Evolutionary conservation across 179 eudicot genomes (phyloP), one percentile per base, ranked within the genome.

Genomic region (Beta corolliflora): DNA sequence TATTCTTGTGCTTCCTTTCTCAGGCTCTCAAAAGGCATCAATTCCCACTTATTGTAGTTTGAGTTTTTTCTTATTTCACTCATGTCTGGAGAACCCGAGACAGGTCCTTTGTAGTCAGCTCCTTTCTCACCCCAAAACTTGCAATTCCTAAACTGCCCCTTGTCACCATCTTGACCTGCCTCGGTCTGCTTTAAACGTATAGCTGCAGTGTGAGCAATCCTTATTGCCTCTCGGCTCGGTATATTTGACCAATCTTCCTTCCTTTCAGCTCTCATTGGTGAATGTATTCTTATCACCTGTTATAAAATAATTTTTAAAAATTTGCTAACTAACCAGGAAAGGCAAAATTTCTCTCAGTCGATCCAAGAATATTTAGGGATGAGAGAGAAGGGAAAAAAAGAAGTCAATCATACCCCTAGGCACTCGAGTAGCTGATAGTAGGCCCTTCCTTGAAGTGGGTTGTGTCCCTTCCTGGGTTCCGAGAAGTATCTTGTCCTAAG

Each of bases 401-500:
- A 25, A 25, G 29, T 25, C 29, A 25, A 25, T 25, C 29, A 25
- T 25, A 25, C 29, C 29, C 29, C 29, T 25, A 25, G 29, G 29
- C 29, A 25, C 29, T 25, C 29, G 29, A 25, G 29, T 25, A 25
- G 29, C 29, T 25, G 29, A 25, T 25, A 0, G 29, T 25, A 25
- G 29, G 29, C 29, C 29, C 29, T 25, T 25, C 29, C 29, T 25
- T 25, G 29, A 25, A 25, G 29, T 25, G 29, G 29, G 29, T 25
- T 25, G 29, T 25, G 29, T 25, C 29, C 29, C 29, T 25, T 88
- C 85, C 93, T 92, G 50, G 99, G 98, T 82, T 91, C 89, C 15
- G 99, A 93, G 91, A 95, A 95, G 89, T 95, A 95, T 75, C 99
- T 89, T 53, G 99, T 95, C 99, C 99, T 94, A 83, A 12, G 79